Evolutionary conservation across 2,329 filamentous ascomycete species (phyloP).

Genomic region (Ampelomyces quisqualis): DNA sequence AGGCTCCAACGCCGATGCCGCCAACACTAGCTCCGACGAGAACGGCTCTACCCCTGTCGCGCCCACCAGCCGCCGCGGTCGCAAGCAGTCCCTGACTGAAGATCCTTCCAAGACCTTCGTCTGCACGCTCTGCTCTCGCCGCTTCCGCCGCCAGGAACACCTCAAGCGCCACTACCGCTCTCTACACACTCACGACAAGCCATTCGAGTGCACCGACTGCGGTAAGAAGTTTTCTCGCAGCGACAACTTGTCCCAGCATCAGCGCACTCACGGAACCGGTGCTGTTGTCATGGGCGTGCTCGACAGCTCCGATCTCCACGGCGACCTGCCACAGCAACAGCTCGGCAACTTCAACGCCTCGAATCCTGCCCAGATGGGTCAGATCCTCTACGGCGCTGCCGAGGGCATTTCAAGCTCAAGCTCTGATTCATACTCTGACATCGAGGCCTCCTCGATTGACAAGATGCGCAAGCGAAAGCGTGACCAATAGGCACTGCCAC

Average conservation of each 20-base stretch:
- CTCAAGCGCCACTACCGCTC: conserved; percentile 98
- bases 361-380: conserved; percentile 42
- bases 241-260: conserved; percentile 95
- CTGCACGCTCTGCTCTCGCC: conserved; percentile 92
- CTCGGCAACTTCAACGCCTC: conserved; percentile 35
- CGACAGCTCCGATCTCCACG: conserved; percentile 63
- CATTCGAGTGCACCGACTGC: conserved; percentile 95
- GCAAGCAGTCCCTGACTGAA: conserved; percentile 97
- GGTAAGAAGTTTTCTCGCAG: conserved; percentile 99
- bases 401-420: conserved; percentile 39
- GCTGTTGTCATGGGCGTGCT: conserved; percentile 89
- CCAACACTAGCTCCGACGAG: conserved; percentile 50
- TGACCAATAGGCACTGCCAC: conserved; percentile 48
- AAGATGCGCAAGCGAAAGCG: conserved; percentile 78
- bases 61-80: conserved; percentile 79
- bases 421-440: conserved; percentile 41
- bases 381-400: conserved; percentile 44
- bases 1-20: conserved; percentile 41
- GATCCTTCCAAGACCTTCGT: conserved; percentile 98
- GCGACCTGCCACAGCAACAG: conserved; percentile 50
- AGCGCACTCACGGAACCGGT: conserved; percentile 86
- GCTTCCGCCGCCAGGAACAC: conserved; percentile 97
- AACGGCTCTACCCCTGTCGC: conserved; percentile 32
- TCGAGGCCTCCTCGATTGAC: conserved; percentile 45
- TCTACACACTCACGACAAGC: conserved; percentile 97